phyloP scores from a whole-genome alignment of 805 yeast genomes.

The Hanseniaspora clermontiae region DNA sequence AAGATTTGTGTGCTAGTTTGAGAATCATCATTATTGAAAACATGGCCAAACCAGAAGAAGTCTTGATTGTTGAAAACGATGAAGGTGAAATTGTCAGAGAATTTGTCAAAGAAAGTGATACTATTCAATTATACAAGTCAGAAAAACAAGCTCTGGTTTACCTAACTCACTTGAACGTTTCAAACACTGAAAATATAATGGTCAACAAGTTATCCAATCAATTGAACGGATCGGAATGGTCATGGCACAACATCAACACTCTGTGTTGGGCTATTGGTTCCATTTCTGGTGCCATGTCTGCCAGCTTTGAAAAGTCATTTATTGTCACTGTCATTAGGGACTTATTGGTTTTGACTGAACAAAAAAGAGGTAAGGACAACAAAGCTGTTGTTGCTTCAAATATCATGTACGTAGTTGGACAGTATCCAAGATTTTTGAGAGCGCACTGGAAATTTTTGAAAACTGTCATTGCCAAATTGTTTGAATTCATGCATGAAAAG shows the following conservation, averaged over 20 bases:
- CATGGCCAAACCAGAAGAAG: slow-evolving; percentile 98
- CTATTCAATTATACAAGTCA: slow-evolving; percentile 86
- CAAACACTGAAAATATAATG: slow-evolving; percentile 90
- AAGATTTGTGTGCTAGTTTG: slow-evolving; percentile 64
- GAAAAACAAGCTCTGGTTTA: slow-evolving; percentile 93
- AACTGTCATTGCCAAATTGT: slow-evolving; percentile 87
- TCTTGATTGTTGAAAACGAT: slow-evolving; percentile 89
- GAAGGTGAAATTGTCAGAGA: slow-evolving; percentile 98
- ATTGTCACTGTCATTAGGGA: slow-evolving; percentile 89
- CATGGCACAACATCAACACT: slow-evolving; percentile 95
- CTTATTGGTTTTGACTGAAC: slow-evolving; percentile 78
- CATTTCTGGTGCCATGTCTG: slow-evolving; percentile 96
- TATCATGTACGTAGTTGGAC: slow-evolving; percentile 98
- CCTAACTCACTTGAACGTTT: slow-evolving; percentile 87
- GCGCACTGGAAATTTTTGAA: slow-evolving; percentile 97
- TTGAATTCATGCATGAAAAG: slow-evolving; percentile 99
- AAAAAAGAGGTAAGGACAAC: slow-evolving; percentile 94
- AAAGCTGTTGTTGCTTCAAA: slow-evolving; percentile 99
- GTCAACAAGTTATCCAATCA: slow-evolving; percentile 80
- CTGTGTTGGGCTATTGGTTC: slow-evolving; percentile 99
- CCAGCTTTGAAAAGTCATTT: slow-evolving; percentile 90
- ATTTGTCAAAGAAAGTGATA: slow-evolving; percentile 91
- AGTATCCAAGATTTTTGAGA: slow-evolving; percentile 90
- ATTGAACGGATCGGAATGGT: slow-evolving; percentile 95
- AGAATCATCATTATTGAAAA: slow-evolving; percentile 90